Base-by-base conservation (phyloP, 345 rosid genomes). In the Brassica incana region DNA sequence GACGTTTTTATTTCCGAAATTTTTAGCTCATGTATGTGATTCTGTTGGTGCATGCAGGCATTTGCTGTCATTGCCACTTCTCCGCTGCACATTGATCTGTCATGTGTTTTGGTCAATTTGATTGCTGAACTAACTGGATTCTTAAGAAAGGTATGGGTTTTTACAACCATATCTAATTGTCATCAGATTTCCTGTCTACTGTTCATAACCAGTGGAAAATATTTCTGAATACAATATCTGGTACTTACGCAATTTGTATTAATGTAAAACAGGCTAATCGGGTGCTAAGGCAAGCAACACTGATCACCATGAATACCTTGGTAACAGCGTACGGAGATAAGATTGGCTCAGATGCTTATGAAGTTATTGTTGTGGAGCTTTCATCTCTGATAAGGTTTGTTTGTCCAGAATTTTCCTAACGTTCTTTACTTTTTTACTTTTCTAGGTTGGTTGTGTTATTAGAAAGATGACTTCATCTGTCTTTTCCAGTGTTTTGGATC, bases 1-100 rank as follows among this genome's bases (percentile, higher is more conserved):
- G 20, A 50, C 43, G 66, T 33, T 67, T 60, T 62, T 68, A 16
- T 77, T 36, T 62, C 5, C 1, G 14, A 2, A 25, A 2, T 71
- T 5, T 35, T 45, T 32, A 20, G 58, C 72, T 81, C 30, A 59
- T 60, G 11, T 58, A 38, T 80, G 77, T 71, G 65, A 50, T 43
- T 72, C 27, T 81, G 65, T 71, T 76, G 73, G 27, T 71, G 40
- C 30, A 60, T 72, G 32, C 92, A 96, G 99, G 95, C 99, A 72
- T 93, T 96, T 86, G 88, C 97, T 77, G 99, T 90, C 32, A 93
- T 96, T 74, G 97, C 99, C 72, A 69, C 89, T 83, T 96, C 99
- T 81, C 90, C 90, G 45, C 97, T 96, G 75, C 85, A 78, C 82
- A 84, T 91, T 79, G 95, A 93, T 85, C 86, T 96, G 38, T 88